Evolutionary conservation across 441 rosid species (phyloP).

Genomic region (Populus hybrid): DNA sequence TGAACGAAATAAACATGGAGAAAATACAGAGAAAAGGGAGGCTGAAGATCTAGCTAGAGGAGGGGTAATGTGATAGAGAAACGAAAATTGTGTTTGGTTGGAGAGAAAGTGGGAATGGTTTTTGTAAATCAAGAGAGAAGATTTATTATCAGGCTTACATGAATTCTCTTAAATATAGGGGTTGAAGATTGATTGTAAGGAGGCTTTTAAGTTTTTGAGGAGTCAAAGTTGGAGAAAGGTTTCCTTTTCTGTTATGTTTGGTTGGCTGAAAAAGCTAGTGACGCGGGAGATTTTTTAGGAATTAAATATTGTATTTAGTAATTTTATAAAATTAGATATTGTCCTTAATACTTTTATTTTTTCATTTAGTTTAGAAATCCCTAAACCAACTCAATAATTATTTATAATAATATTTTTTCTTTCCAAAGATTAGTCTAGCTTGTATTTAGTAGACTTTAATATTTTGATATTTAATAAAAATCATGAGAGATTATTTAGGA

Average conservation of each 20-base stretch:
- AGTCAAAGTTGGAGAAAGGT: constrained; percentile 22
- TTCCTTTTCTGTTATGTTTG: constrained; percentile 4
- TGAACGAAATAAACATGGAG: background rate
- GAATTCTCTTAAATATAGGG: background rate
- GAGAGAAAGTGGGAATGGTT: background rate
- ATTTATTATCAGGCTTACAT: background rate
- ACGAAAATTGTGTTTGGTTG: background rate
- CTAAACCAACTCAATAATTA: no score
- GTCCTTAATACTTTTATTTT: no score
- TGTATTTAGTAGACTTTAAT: no score
- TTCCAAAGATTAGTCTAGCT: no score
- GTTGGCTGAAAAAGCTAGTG: background rate
- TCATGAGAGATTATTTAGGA: no score
- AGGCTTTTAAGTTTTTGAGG: constrained; percentile 10
- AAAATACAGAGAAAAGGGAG: background rate
- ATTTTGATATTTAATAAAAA: no score
- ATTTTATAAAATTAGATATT: no score
- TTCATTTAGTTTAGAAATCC: no score
- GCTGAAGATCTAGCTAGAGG: background rate
- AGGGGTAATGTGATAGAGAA: background rate
- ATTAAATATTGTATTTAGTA: no score
- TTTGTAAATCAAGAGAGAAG: background rate
- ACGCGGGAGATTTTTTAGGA: no score
- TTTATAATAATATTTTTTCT: no score
- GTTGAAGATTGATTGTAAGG: background rate